Base-by-base conservation (phyloP, 2,329 filamentous ascomycete genomes). In the Fusarium hostae region DNA sequence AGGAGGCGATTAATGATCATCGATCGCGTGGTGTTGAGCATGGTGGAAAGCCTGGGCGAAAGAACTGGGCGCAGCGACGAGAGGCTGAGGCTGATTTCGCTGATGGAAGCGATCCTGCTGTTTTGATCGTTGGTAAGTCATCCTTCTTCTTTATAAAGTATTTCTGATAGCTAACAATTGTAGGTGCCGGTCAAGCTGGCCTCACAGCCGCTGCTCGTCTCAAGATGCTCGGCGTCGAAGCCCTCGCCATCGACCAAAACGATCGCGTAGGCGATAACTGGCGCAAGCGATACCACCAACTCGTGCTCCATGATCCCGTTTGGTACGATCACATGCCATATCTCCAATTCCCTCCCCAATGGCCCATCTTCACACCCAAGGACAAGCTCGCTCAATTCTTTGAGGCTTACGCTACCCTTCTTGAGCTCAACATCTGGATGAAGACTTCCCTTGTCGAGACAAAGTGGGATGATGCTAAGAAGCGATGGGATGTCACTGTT, bases 331-430 rank as follows among this genome's bases (percentile, higher is more conserved):
- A 89, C 74, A 81, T 92, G 82, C 88, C 91, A 0, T 93, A 91
- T 76, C 72, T 93, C 7, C 81, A 82, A 0, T 93, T 92, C 76
- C 91, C 91, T 0, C 76, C 84, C 0, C 85, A 86, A 57, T 93
- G 91, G 91, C 91, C 91, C 6, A 82, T 91, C 20, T 93, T 91
- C 78, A 92, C 90, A 0, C 90, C 90, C 9, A 93, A 92, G 76
- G 90, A 93, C 78, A 93, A 93, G 75, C 82, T 92, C 0, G 91
- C 85, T 3, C 89, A 92, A 45, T 93, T 89, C 80, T 89, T 93
- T 66, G 90, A 92, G 70, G 82, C 86, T 0, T 93, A 93, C 70
- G 90, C 86, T 1, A 85, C 82, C 9, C 79, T 89, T 0, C 82
- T 93, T n/a, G 91, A 93, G 72, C 84, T 93, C 43, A 91, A 92